These are phyloP conservation scores for Paramecium pentaurelia DNA, from an alignment of 73 alveolate genomes.

Conservation along the genomic window DNA sequence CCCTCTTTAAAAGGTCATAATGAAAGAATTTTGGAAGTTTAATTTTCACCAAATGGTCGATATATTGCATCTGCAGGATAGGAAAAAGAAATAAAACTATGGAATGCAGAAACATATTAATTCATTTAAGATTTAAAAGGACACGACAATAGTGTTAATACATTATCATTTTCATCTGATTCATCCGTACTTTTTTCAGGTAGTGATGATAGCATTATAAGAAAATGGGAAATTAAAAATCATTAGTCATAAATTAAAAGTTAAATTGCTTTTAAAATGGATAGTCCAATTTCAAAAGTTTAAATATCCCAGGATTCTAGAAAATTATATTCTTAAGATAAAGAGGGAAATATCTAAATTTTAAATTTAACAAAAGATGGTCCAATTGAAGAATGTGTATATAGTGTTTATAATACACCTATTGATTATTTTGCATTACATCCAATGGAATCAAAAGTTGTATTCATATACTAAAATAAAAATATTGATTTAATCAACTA, in stretches of 20 bases:
- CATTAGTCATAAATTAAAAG: background rate
- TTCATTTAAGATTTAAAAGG: background rate
- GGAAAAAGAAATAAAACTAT: background rate
- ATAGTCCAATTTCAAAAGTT: background rate
- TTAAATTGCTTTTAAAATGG: background rate
- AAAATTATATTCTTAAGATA: background rate
- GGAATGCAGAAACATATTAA: background rate
- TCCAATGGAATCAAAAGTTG: background rate
- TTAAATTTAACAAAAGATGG: background rate
- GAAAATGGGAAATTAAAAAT: background rate
- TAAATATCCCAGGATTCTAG: background rate
- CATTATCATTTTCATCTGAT: background rate
- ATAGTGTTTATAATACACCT: background rate
- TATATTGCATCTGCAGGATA: background rate
- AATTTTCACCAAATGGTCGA: background rate
- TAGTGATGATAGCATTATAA: background rate
- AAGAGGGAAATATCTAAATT: background rate
- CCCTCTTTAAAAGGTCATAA: background rate
- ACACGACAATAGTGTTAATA: background rate
- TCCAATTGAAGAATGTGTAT: background rate
- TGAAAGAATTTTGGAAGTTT: background rate
- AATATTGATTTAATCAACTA: background rate
- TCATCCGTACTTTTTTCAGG: background rate
- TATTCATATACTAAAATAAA: background rate
- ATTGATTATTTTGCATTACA: background rate